These are phyloP conservation scores for Coemansia sp. DNA, from an alignment of 192 early-diverging fungal genomes.

Conservation along the genomic window DNA sequence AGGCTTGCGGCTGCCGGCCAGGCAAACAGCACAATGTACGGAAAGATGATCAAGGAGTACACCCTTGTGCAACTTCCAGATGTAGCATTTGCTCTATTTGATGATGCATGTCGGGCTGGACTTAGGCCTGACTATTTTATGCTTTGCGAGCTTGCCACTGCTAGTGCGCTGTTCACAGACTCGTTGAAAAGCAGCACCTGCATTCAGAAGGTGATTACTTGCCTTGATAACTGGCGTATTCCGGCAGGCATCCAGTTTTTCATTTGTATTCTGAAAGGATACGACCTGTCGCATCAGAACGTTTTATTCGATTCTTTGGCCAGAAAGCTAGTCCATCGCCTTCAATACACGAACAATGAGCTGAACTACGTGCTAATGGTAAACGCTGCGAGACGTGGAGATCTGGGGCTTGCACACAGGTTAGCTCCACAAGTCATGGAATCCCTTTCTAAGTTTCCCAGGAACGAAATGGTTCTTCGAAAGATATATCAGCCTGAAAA, in stretches of 20 bases:
- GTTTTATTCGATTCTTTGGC: conserved; percentile 42
- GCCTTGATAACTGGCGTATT: conserved; percentile 36
- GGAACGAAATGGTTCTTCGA: background rate
- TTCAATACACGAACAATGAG: conserved; percentile 4
- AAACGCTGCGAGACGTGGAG: conserved; percentile 24
- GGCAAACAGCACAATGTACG: conserved; percentile 21
- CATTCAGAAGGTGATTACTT: conserved; percentile 21
- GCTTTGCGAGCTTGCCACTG: conserved; percentile 21
- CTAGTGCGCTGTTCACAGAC: conserved; percentile 20
- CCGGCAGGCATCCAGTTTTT: conserved; percentile 26
- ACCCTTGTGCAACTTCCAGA: conserved; percentile 21
- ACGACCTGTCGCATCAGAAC: conserved; percentile 29
- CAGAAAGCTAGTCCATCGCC: conserved; percentile 16
- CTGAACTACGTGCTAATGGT: conserved; percentile 21
- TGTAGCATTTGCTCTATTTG: conserved; percentile 34
- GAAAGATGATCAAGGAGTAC: conserved; percentile 25
- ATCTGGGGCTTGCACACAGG: background rate
- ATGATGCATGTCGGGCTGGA: conserved; percentile 11
- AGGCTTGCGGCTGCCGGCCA: conserved; percentile 12
- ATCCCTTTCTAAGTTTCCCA: conserved; percentile 16
- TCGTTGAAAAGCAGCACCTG: conserved; percentile 6
- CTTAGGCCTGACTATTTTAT: background rate
- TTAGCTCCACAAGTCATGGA: conserved; percentile 23
- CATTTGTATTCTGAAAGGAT: conserved; percentile 31
- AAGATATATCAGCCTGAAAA: background rate